Evolutionary conservation across 495 filamentous ascomycete genomes (phyloP).

Genomic region (Penicillium turbatum): DNA sequence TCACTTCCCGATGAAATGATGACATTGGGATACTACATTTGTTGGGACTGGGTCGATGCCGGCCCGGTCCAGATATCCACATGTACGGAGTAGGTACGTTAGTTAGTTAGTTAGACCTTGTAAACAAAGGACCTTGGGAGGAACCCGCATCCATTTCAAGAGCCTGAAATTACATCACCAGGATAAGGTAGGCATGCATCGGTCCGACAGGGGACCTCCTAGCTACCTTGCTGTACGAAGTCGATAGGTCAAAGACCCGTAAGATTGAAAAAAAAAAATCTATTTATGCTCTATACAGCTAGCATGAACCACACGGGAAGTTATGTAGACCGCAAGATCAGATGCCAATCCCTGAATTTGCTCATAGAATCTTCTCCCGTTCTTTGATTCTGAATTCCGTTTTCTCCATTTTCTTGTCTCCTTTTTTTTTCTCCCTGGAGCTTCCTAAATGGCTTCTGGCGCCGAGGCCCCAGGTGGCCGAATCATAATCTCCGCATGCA

Average conservation of each 20-base stretch:
- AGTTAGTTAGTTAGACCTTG: neutral
- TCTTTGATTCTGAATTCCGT: neutral
- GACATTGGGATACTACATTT: no score
- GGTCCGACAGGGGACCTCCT: neutral
- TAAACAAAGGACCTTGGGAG: constrained; percentile 1
- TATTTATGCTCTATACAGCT: neutral
- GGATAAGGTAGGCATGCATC: neutral
- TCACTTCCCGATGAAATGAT: neutral
- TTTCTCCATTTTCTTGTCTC: neutral
- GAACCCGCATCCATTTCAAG: neutral
- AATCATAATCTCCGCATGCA: constrained; percentile 12
- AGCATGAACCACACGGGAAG: neutral
- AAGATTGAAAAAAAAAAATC: neutral
- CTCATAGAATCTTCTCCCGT: neutral
- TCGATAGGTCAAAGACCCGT: neutral
- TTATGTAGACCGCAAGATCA: constrained; percentile 5
- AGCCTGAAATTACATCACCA: neutral
- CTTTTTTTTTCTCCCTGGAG: neutral
- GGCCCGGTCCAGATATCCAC: no score
- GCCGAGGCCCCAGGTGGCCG: neutral
- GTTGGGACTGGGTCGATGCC: no score
- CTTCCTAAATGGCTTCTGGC: neutral
- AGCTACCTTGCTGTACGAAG: neutral
- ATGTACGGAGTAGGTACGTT: no score
- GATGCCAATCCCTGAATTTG: neutral